These are phyloP conservation scores for Xerocomus subilludens DNA, from an alignment of 1,284 basidiomycete species.

Conservation along the genomic window DNA sequence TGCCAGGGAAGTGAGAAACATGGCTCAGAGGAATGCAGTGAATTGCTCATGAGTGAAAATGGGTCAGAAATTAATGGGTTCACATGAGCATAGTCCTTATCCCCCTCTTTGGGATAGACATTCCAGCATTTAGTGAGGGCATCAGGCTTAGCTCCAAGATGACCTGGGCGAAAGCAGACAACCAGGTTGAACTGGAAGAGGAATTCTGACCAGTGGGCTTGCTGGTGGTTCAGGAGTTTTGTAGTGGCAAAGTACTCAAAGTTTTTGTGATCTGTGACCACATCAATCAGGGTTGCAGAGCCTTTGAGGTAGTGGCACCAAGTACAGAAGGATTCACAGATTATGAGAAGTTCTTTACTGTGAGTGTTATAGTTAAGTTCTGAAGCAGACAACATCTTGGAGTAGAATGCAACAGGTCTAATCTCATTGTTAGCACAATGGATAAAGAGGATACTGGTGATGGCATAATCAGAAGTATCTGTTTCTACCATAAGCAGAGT, in stretches of 20 bases:
- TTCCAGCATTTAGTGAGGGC: conserved; percentile 44
- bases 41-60: too few species aligned
- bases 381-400: conserved; percentile 48
- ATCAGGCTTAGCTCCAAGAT: conserved; percentile 42
- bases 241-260: too few species aligned
- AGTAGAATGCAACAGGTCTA: not conserved
- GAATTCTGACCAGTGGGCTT: conserved; percentile 1
- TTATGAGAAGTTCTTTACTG: conserved; percentile 45
- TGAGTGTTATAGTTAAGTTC: conserved; percentile 47
- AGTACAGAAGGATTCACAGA: conserved; percentile 29
- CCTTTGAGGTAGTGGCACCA: conserved; percentile 28
- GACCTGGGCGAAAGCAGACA: conserved; percentile 28
- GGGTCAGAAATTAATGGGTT: not conserved
- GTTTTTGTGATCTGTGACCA: conserved; percentile 39
- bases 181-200: too few species aligned
- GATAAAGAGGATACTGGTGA: too few species aligned
- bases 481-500: too few species aligned
- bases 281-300: conserved; percentile 30
- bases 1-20: too few species aligned
- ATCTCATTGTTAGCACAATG: too few species aligned
- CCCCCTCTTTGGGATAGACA: not conserved
- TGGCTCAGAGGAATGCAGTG: not conserved
- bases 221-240: not conserved
- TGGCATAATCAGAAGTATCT: too few species aligned
- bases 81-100: not conserved